Conservation (phyloP, 257 asterid species). For the Scutellaria galericulata region DNA sequence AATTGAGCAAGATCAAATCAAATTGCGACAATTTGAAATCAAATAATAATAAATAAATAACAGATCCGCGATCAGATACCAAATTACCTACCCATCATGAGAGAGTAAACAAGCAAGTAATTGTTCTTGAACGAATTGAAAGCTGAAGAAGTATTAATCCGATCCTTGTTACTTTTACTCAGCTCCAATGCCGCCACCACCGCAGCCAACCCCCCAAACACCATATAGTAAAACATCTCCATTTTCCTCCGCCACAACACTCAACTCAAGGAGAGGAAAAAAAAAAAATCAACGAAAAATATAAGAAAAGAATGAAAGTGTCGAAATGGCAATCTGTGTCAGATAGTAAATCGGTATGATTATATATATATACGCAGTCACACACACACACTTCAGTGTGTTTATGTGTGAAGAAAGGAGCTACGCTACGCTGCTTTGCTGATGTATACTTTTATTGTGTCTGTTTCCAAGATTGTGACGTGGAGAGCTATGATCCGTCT, state of each 20-base stretch:
- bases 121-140: slow-evolving; percentile 70
- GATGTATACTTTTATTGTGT: background rate
- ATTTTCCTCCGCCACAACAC: slow-evolving; percentile 37
- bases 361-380: background rate
- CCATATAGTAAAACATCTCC: slow-evolving; percentile 67
- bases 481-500: slow-evolving; percentile 26
- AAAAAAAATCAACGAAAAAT: slow-evolving; percentile 5
- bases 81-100: slow-evolving; percentile 71
- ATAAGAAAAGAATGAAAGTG: slow-evolving; percentile 9
- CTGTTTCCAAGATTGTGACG: slow-evolving; percentile 21
- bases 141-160: slow-evolving; percentile 57
- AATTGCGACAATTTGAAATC: slow-evolving; percentile 13
- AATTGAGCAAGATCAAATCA: slow-evolving; percentile 33
- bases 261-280: background rate
- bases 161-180: slow-evolving; percentile 67
- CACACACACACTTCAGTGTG: slow-evolving; percentile 42
- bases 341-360: slow-evolving; percentile 1
- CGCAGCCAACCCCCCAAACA: slow-evolving; percentile 60
- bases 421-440: slow-evolving; percentile 34
- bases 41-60: background rate
- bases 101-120: slow-evolving; percentile 71
- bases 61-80: slow-evolving; percentile 43
- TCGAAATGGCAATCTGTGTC: slow-evolving; percentile 25
- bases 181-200: slow-evolving; percentile 67
- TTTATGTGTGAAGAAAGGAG: slow-evolving; percentile 34